Evolutionary conservation across 805 yeast species (phyloP).

Genomic region (Monosporozyma solicola): DNA sequence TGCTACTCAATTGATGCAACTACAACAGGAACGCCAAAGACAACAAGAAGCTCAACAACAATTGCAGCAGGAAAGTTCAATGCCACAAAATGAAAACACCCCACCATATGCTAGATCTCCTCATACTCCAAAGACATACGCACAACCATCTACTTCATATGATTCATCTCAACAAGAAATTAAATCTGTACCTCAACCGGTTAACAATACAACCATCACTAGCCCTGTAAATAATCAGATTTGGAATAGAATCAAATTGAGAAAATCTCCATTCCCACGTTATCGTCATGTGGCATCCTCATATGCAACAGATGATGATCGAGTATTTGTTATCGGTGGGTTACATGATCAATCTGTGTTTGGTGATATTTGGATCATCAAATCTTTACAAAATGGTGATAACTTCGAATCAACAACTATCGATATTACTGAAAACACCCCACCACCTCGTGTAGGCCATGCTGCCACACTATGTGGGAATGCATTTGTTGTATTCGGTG

Average conservation of each 20-base stretch:
- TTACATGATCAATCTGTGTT: constrained; percentile 83
- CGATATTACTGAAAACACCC: constrained; percentile 68
- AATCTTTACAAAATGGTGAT: constrained; percentile 34
- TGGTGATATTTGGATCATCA: constrained; percentile 91
- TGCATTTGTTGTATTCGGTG: constrained; percentile 92
- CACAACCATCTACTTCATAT: not conserved
- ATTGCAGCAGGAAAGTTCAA: not conserved
- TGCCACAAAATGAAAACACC: not conserved
- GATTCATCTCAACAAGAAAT: not conserved
- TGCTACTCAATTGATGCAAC: constrained; percentile 13
- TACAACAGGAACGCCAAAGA: constrained; percentile 2
- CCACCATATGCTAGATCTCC: not conserved
- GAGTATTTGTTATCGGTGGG: constrained; percentile 89
- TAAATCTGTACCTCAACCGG: not conserved
- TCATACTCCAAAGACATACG: not conserved
- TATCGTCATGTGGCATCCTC: constrained; percentile 85
- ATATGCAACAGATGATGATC: constrained; percentile 67
- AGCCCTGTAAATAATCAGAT: constrained; percentile 31
- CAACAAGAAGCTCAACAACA: constrained; percentile 1
- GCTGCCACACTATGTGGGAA: constrained; percentile 87
- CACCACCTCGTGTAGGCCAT: constrained; percentile 96
- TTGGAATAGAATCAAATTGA: constrained; percentile 57
- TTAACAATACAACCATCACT: not conserved
- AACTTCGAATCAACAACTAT: constrained; percentile 39
- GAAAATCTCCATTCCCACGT: constrained; percentile 84